Conservation (phyloP, 768 basidiomycete species). For the Calocybe gangraenosa region DNA sequence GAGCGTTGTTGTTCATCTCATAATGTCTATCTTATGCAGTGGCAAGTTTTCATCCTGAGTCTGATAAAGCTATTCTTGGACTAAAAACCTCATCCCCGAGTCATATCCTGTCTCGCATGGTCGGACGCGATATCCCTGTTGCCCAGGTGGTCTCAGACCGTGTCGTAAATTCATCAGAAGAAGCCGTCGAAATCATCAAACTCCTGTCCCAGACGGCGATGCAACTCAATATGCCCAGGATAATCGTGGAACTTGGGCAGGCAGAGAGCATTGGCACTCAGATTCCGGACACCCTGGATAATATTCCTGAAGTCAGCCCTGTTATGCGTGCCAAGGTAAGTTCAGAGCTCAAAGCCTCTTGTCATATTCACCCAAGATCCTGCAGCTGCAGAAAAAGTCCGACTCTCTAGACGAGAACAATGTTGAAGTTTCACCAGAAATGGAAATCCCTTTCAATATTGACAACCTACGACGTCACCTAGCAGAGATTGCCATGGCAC, state of each 20-base stretch:
- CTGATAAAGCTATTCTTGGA: conserved; percentile 16
- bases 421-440: conserved; percentile 14
- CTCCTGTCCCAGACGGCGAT: conserved; percentile 58
- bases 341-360: background rate
- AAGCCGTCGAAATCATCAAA: conserved; percentile 52
- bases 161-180: conserved; percentile 47
- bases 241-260: conserved; percentile 56
- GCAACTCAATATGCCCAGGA: conserved; percentile 41
- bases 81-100: conserved; percentile 19
- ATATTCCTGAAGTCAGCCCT: conserved; percentile 60
- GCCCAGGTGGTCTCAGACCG: conserved; percentile 55
- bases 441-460: conserved; percentile 71
- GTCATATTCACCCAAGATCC: background rate
- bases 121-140: conserved; percentile 46
- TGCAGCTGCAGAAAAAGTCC: background rate
- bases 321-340: conserved; percentile 41
- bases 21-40: background rate
- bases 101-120: conserved; percentile 39
- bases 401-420: conserved; percentile 12
- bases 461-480: conserved; percentile 68
- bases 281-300: conserved; percentile 37
- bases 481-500: conserved; percentile 55
- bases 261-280: conserved; percentile 41
- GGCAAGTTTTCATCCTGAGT: conserved; percentile 38
- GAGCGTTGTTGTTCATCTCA: conserved; percentile 13